A percentile compares a stretch with the other conserved stretches of the same genome.
Conservation (phyloP, 2,329 filamentous ascomycete genomes). For the Cordyceps cicadae region DNA sequence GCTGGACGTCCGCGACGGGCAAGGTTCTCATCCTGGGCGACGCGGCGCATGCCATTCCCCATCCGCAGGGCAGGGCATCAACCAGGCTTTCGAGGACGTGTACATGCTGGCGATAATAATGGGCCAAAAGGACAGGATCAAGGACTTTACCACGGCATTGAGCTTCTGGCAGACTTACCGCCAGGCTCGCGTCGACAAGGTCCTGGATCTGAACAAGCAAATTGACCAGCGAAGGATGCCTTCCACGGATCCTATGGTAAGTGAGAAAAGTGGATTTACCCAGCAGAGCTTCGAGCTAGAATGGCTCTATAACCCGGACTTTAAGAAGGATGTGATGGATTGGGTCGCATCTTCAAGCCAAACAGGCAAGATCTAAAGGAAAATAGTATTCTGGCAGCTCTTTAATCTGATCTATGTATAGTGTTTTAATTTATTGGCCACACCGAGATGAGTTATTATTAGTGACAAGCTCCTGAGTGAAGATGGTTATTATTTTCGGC, state of each 20-base stretch:
- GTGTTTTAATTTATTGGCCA: not conserved
- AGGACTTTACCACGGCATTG: constrained; percentile 22
- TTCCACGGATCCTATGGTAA: constrained; percentile 15
- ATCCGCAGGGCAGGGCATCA: constrained; percentile 37
- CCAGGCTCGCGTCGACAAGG: constrained; percentile 37
- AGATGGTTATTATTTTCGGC: constrained; percentile 13
- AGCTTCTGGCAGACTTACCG: constrained; percentile 40
- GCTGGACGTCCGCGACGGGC: constrained; percentile 31
- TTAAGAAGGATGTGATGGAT: constrained; percentile 20
- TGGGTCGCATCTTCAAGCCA: not conserved
- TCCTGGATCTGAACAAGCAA: constrained; percentile 39
- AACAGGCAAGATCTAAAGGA: not conserved
- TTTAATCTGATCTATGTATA: not conserved
- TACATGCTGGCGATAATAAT: constrained; percentile 35
- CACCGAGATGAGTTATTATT: not conserved
- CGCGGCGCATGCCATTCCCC: constrained; percentile 42
- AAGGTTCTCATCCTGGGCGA: constrained; percentile 39
- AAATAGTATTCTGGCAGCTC: not conserved
- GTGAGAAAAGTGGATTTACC: constrained; percentile 18
- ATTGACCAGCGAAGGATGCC: constrained; percentile 41
- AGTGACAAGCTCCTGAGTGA: constrained; percentile 14
- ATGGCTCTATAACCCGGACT: constrained; percentile 35
- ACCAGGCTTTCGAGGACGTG: constrained; percentile 43
- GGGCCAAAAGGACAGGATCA: constrained; percentile 17
- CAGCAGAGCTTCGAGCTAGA: constrained; percentile 26